Evolutionary conservation across 2,329 filamentous ascomycete species (phyloP), one percentile per base, ranked within the genome.

Genomic region (Cytospora paraplurivora): DNA sequence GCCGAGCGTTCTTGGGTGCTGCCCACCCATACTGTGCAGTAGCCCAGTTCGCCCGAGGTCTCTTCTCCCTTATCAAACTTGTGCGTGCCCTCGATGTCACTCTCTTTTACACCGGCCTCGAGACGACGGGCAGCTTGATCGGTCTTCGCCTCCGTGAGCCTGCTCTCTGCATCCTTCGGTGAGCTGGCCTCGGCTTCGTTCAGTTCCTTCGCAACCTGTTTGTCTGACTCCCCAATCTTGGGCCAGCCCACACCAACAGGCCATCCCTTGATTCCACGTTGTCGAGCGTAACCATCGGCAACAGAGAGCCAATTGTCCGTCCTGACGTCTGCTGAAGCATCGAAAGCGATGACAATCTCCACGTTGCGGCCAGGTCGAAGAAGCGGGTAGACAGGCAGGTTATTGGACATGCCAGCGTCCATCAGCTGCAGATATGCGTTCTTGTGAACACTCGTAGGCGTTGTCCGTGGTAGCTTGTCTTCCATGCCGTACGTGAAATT

Each of bases 331-430:
- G 93, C 93, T 1, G 92, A 96, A 4, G 93, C 93, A 74, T 99
- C 95, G 74, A 99, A 99, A 3, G 93, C 92, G 53, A 99, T 85
- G 53, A 98, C 80, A 51, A 99, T 84, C 70, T 99, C 95, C 7
- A 99, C 89, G 62, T 96, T 85, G 41, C 95, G 85, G 2, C 93
- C 94, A 0, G 92, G 92, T 12, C 95, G 88, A 19, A 99, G 86
- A 4, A 98, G 83, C 0, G 95, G 95, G 73, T 99, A 99, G 50
- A 98, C 93, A 1, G 95, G 95, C 10, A 99, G 81, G 72, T 99
- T 99, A 74, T 99, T 98, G 68, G 91, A 96, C 95, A 99, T 99
- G 57, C 95, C 95, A 1, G 95, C 93, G 75, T 99, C 95, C 93
- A 97, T 98, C 17, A 94, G 82, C 68, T 91, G 88, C 19, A 94